Percentiles rank a stretch among this genome's conserved stretches.
Conservation (phyloP, 2,329 filamentous ascomycete genomes). For the Chrysoporthe austroafricana region DNA sequence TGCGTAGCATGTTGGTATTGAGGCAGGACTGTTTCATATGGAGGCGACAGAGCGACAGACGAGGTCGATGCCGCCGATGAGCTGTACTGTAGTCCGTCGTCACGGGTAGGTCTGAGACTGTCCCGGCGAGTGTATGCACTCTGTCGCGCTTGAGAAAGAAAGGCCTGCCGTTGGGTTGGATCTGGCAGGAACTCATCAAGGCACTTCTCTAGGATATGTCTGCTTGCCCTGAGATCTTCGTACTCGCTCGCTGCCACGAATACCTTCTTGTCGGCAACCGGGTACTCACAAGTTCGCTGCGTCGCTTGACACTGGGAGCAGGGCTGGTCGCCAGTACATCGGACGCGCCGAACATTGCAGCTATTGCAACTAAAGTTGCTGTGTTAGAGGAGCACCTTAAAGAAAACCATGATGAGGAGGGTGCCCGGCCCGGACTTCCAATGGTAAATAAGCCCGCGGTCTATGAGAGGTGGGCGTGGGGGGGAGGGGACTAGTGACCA, state of each 20-base stretch:
- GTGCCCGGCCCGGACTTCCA: not conserved
- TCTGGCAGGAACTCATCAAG: slow-evolving; percentile 45
- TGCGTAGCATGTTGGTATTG: slow-evolving; percentile 14
- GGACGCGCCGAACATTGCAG: slow-evolving; percentile 57
- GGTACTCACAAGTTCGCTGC: slow-evolving; percentile 51
- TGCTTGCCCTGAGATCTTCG: slow-evolving; percentile 45
- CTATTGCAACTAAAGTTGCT: slow-evolving; percentile 49
- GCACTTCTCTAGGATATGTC: slow-evolving; percentile 45
- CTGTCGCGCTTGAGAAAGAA: slow-evolving; percentile 32
- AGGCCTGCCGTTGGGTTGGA: slow-evolving; percentile 39
- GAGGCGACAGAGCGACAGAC: slow-evolving; percentile 26
- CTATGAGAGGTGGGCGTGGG: not conserved
- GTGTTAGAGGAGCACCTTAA: slow-evolving; percentile 19
- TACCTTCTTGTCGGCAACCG: slow-evolving; percentile 48
- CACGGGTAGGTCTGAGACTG: slow-evolving; percentile 17
- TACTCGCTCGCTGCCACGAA: slow-evolving; percentile 46
- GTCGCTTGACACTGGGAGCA: slow-evolving; percentile 50
- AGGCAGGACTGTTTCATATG: slow-evolving; percentile 4
- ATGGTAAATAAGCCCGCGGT: too few species aligned
- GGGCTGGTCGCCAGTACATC: slow-evolving; percentile 55
- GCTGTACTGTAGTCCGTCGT: slow-evolving; percentile 16
- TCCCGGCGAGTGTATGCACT: slow-evolving; percentile 26
- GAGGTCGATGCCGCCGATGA: slow-evolving; percentile 32
- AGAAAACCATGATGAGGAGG: not conserved
- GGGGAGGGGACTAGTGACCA: not conserved